Percentiles rank a stretch among this genome's conserved stretches.
These are phyloP conservation scores for Tuber melanosporum DNA, from an alignment of 495 filamentous ascomycete genomes.

Conservation along the genomic window DNA sequence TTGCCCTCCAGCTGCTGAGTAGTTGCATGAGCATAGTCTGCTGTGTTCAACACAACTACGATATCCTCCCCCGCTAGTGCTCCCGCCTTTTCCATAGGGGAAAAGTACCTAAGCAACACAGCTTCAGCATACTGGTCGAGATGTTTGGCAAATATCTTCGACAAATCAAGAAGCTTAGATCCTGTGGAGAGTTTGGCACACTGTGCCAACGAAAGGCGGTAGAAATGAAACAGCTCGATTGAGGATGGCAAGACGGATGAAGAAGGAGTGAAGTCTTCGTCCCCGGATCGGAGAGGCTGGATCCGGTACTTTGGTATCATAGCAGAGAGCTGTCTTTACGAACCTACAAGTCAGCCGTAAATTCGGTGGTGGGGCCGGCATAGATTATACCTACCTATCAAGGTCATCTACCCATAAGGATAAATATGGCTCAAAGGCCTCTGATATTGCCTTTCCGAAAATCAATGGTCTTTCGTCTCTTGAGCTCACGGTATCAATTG, in stretches of 20 bases:
- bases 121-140: constrained; percentile 93
- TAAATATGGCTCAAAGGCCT: constrained; percentile 94
- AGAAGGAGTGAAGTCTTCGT: constrained; percentile 92
- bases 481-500: constrained; percentile 84
- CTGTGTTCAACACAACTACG: constrained; percentile 85
- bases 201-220: constrained; percentile 81
- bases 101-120: constrained; percentile 69
- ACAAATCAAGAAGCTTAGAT: constrained; percentile 74
- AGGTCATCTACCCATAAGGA: constrained; percentile 96
- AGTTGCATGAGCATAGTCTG: constrained; percentile 93
- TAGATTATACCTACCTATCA: constrained; percentile 55
- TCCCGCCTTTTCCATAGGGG: constrained; percentile 44
- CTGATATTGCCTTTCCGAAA: constrained; percentile 89
- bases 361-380: neutral
- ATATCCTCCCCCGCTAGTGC: constrained; percentile 65
- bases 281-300: constrained; percentile 69
- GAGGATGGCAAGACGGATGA: constrained; percentile 74
- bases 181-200: constrained; percentile 94
- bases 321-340: constrained; percentile 57
- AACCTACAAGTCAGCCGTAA: constrained; percentile 18
- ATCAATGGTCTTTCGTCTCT: constrained; percentile 66
- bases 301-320: constrained; percentile 86
- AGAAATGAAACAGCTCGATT: constrained; percentile 94
- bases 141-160: constrained; percentile 81
- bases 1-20: constrained; percentile 89